Percentiles rank a stretch among this genome's conserved stretches.
These are phyloP conservation scores for Neofusicoccum sp. DNA, from an alignment of 2,329 filamentous ascomycete genomes.

Conservation along the genomic window DNA sequence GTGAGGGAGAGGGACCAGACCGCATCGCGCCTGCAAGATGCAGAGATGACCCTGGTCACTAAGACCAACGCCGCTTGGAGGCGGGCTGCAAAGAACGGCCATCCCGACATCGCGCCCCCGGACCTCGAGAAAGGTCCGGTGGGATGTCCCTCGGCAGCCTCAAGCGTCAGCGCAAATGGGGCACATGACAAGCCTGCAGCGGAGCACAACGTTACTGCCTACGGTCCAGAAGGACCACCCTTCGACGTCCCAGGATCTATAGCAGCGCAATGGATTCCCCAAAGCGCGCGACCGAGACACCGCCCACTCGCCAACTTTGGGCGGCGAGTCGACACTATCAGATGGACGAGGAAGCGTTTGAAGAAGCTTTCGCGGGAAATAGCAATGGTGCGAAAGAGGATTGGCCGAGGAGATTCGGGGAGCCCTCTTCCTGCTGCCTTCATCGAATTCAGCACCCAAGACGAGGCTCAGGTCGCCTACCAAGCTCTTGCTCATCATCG, in stretches of 20 bases:
- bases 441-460: conserved; percentile 97
- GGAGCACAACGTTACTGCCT: not conserved
- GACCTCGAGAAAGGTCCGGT: conserved; percentile 2
- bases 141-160: not conserved
- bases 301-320: conserved; percentile 6
- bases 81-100: not conserved
- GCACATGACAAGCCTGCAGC: not conserved
- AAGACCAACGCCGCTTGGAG: conserved; percentile 1
- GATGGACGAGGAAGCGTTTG: conserved; percentile 12
- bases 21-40: conserved; percentile 9
- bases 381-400: conserved; percentile 81
- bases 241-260: conserved; percentile 11
- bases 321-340: conserved; percentile 7
- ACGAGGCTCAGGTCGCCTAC: conserved; percentile 96
- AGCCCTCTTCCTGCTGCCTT: conserved; percentile 81
- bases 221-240: not conserved
- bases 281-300: conserved; percentile 1
- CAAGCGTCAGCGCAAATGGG: not conserved
- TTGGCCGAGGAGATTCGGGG: conserved; percentile 78
- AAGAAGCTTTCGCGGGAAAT: conserved; percentile 81
- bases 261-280: conserved; percentile 12
- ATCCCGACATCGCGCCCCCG: not conserved
- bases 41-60: not conserved
- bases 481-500: conserved; percentile 89
- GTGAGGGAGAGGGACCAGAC: conserved; percentile 14